Evolutionary conservation across 371 early-diverging fungal genomes (phyloP).

Genomic region (Dinochytrium kinnereticum): DNA sequence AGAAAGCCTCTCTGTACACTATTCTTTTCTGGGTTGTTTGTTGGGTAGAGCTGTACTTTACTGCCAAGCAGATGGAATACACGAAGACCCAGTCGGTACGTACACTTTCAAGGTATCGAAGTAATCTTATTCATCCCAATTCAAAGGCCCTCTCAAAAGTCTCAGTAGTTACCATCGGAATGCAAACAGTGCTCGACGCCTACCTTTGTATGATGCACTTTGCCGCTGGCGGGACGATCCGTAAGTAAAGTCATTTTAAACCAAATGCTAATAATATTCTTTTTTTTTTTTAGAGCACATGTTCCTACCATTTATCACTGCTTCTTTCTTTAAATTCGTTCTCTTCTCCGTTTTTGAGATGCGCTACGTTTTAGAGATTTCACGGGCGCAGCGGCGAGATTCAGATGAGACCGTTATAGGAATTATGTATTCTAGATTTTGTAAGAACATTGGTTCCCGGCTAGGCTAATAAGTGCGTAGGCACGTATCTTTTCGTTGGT

Average conservation of each 20-base stretch:
- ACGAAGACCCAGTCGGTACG: slow-evolving; percentile 75
- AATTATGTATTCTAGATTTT: slow-evolving; percentile 60
- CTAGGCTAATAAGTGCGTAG: no score
- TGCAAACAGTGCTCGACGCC: slow-evolving; percentile 73
- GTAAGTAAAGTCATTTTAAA: slow-evolving; percentile 11
- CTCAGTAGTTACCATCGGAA: slow-evolving; percentile 74
- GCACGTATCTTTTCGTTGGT: slow-evolving; percentile 64
- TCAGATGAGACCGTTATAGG: slow-evolving; percentile 39
- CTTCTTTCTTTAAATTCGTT: slow-evolving; percentile 73
- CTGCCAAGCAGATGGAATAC: slow-evolving; percentile 75
- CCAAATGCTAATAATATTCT: slow-evolving; percentile 32
- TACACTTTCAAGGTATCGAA: background rate
- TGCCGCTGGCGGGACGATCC: slow-evolving; percentile 58
- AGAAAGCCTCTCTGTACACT: slow-evolving; percentile 12
- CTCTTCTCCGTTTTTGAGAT: slow-evolving; percentile 73
- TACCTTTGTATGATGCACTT: slow-evolving; percentile 70
- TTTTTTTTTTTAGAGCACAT: slow-evolving; percentile 48
- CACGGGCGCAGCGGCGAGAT: slow-evolving; percentile 73
- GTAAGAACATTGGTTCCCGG: no score
- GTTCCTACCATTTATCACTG: slow-evolving; percentile 69
- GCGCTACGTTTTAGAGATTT: slow-evolving; percentile 74
- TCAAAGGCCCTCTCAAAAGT: slow-evolving; percentile 70
- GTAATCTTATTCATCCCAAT: background rate
- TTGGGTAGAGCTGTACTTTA: slow-evolving; percentile 62
- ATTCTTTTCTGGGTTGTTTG: slow-evolving; percentile 40